Evolutionary conservation across 305 asterid species (phyloP).

Genomic region (Ruellia speciosa): DNA sequence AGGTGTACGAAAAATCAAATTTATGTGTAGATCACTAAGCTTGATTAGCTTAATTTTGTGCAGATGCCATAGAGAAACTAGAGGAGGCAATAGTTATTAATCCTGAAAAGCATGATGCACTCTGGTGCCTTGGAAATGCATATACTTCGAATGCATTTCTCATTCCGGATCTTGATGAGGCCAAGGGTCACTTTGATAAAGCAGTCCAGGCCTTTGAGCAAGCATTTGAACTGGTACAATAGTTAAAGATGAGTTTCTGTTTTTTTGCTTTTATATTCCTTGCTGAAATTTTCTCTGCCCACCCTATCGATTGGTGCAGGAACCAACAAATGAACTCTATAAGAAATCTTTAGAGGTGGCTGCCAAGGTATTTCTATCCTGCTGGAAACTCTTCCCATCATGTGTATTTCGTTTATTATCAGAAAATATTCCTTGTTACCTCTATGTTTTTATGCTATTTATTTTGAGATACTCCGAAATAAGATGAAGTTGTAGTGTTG

Average conservation of each 20-base stretch:
- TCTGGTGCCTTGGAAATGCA: constrained; percentile 95
- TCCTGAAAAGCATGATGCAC: constrained; percentile 64
- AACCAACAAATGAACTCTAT: constrained; percentile 73
- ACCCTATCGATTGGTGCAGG: constrained; percentile 40
- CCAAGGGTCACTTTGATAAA: constrained; percentile 50
- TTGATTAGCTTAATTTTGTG: constrained; percentile 15
- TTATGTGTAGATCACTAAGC: constrained; percentile 6
- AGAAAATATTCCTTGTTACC: background rate
- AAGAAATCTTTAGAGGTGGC: constrained; percentile 73
- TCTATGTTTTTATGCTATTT: no score
- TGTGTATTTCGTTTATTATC: background rate
- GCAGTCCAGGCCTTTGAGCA: constrained; percentile 61
- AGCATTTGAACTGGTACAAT: constrained; percentile 62
- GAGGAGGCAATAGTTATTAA: constrained; percentile 72
- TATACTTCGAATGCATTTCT: constrained; percentile 69
- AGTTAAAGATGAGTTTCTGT: background rate
- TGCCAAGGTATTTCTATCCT: constrained; percentile 46
- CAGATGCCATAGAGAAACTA: constrained; percentile 79
- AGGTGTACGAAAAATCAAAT: no score
- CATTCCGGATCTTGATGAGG: constrained; percentile 68
- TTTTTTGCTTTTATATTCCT: constrained; percentile 10
- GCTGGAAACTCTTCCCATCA: background rate
- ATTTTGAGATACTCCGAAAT: no score
- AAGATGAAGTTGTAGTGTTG: no score
- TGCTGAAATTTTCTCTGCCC: constrained; percentile 4